Conservation (phyloP, 2,329 filamentous ascomycete genomes). For the Fusarium vanettenii region DNA sequence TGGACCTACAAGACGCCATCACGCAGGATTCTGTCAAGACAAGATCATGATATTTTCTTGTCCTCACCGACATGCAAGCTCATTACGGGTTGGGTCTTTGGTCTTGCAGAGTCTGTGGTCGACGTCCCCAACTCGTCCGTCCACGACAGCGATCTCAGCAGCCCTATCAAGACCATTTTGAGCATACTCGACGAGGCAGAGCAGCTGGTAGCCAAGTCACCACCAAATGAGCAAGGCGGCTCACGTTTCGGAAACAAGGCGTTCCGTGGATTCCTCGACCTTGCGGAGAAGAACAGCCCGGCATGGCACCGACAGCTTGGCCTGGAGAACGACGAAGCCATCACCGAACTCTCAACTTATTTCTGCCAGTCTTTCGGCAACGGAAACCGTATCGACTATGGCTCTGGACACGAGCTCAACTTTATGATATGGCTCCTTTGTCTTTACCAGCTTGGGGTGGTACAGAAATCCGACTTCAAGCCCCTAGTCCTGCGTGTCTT, state of each 20-base stretch:
- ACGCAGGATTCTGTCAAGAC: conserved; percentile 82
- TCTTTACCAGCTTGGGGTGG: conserved; percentile 79
- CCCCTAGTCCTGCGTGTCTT: conserved; percentile 83
- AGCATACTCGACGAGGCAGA: conserved; percentile 77
- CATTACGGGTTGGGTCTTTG: conserved; percentile 86
- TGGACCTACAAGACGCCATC: conserved; percentile 75
- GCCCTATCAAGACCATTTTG: conserved; percentile 72
- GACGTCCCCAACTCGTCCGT: conserved; percentile 75
- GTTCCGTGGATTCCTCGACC: conserved; percentile 85
- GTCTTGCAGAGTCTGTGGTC: conserved; percentile 83
- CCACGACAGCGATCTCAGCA: conserved; percentile 66
- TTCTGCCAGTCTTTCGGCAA: conserved; percentile 88
- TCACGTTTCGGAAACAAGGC: conserved; percentile 95
- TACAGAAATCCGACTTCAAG: conserved; percentile 76
- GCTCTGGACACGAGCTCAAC: conserved; percentile 96
- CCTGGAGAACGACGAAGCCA: conserved; percentile 62
- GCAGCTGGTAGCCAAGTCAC: conserved; percentile 73
- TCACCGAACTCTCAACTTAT: conserved; percentile 82
- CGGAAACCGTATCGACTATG: conserved; percentile 90
- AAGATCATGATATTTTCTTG: conserved; percentile 86
- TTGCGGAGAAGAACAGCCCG: conserved; percentile 65
- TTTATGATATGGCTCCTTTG: conserved; percentile 98
- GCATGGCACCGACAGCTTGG: conserved; percentile 75
- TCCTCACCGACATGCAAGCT: conserved; percentile 80
- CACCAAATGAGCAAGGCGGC: conserved; percentile 86